phyloP scores from a whole-genome alignment of 371 early-diverging fungal species.

The Mucor saturninus region DNA sequence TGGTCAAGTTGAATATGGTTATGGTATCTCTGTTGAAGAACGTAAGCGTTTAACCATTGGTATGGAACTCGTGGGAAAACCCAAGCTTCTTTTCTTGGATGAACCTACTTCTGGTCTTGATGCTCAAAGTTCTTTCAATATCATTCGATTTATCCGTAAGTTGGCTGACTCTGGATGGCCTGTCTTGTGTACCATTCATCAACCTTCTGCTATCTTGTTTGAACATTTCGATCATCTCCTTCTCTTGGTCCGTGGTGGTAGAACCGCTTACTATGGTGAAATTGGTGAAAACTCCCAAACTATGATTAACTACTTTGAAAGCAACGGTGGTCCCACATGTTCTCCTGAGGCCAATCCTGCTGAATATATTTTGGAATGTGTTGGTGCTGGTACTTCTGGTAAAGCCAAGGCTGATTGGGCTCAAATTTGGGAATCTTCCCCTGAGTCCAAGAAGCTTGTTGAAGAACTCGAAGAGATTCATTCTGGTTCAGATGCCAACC shows the following conservation, averaged over 20 bases:
- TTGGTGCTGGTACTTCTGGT: constrained; percentile 65
- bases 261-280: constrained; percentile 82
- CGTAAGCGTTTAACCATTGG: constrained; percentile 72
- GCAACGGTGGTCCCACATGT: constrained; percentile 64
- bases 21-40: constrained; percentile 69
- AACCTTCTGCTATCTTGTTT: constrained; percentile 82
- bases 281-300: constrained; percentile 60
- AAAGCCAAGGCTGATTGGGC: constrained; percentile 67
- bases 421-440: constrained; percentile 59
- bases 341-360: constrained; percentile 70
- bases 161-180: constrained; percentile 72
- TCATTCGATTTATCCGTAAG: constrained; percentile 74
- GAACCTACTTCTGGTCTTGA: constrained; percentile 88
- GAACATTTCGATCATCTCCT: constrained; percentile 81
- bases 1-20: constrained; percentile 60
- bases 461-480: constrained; percentile 47
- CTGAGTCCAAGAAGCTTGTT: constrained; percentile 42
- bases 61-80: constrained; percentile 77
- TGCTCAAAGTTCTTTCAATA: constrained; percentile 70
- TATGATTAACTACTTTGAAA: constrained; percentile 68
- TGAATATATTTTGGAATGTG: constrained; percentile 74
- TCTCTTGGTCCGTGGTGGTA: constrained; percentile 80
- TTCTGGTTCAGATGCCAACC: constrained; percentile 26
- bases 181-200: constrained; percentile 84
- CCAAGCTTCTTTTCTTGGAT: constrained; percentile 81